These are phyloP conservation scores for Didymella sp. DNA, from an alignment of 2,329 filamentous ascomycete species.

Conservation along the genomic window DNA sequence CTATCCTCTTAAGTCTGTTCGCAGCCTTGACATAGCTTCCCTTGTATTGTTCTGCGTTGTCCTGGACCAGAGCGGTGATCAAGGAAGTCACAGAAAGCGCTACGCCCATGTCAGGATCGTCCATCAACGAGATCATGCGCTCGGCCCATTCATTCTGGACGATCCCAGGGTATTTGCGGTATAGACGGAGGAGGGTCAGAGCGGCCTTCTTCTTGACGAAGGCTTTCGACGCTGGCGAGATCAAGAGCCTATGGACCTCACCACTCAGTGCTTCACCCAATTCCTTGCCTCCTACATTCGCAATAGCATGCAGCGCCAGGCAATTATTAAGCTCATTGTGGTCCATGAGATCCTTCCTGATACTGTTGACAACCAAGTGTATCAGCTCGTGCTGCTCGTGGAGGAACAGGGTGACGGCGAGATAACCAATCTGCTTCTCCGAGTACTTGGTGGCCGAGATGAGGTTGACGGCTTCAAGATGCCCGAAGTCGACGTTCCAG, in stretches of 20 bases:
- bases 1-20: slow-evolving; percentile 83
- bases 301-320: slow-evolving; percentile 93
- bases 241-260: slow-evolving; percentile 91
- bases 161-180: slow-evolving; percentile 92
- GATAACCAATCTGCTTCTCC: slow-evolving; percentile 98
- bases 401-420: slow-evolving; percentile 95
- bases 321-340: slow-evolving; percentile 98
- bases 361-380: slow-evolving; percentile 97
- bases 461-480: slow-evolving; percentile 96
- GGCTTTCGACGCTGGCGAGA: slow-evolving; percentile 94
- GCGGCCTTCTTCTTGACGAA: slow-evolving; percentile 99
- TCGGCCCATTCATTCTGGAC: slow-evolving; percentile 97
- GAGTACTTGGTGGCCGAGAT: slow-evolving; percentile 98
- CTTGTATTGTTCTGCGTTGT: slow-evolving; percentile 92
- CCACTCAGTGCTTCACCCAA: slow-evolving; percentile 93
- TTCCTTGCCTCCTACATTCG: slow-evolving; percentile 94
- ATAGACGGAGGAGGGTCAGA: slow-evolving; percentile 87
- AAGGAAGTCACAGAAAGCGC: slow-evolving; percentile 94
- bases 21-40: slow-evolving; percentile 95
- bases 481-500: slow-evolving; percentile 98
- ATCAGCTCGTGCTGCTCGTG: slow-evolving; percentile 97
- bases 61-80: slow-evolving; percentile 92
- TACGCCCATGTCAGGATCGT: slow-evolving; percentile 92
- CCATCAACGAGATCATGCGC: slow-evolving; percentile 98
- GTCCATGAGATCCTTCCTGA: slow-evolving; percentile 92